Conservation (phyloP, 139 green algal genomes). For the Zygnema cylindricum region DNA sequence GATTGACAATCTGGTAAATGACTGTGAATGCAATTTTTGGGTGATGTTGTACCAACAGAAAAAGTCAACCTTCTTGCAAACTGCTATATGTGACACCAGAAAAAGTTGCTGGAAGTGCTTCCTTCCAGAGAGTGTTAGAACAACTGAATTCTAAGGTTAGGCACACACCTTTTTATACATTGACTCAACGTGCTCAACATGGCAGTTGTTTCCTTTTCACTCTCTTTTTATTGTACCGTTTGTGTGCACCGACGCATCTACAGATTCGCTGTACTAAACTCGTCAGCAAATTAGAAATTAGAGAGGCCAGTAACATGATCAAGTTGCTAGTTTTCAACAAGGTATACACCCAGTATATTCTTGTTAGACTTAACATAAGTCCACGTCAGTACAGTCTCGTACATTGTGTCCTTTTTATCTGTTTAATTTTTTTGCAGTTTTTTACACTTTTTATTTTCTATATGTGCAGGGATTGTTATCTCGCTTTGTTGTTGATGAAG, state of each 20-base stretch:
- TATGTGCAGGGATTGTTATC: conserved; percentile 62
- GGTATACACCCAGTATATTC: background rate
- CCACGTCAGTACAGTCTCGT: background rate
- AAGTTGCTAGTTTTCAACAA: no score
- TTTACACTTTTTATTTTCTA: background rate
- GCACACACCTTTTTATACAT: conserved; percentile 13
- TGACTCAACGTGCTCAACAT: background rate
- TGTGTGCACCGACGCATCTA: no score
- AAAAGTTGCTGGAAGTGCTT: conserved; percentile 69
- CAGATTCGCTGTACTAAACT: no score
- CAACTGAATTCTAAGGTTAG: conserved; percentile 26
- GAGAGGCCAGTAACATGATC: no score
- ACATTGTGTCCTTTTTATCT: background rate
- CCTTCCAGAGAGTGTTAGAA: conserved; percentile 54
- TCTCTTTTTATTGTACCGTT: no score
- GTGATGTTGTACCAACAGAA: conserved; percentile 32
- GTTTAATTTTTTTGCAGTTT: background rate
- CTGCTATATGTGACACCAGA: conserved; percentile 92
- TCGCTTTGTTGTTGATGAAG: conserved; percentile 80
- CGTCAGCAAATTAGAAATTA: no score
- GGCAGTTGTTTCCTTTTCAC: no score
- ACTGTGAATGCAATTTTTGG: no score
- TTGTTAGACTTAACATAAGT: background rate
- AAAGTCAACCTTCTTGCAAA: conserved; percentile 42
- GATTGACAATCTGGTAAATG: no score